Base-by-base conservation (phyloP, 371 early-diverging fungal species). In the Ordospora colligata region DNA sequence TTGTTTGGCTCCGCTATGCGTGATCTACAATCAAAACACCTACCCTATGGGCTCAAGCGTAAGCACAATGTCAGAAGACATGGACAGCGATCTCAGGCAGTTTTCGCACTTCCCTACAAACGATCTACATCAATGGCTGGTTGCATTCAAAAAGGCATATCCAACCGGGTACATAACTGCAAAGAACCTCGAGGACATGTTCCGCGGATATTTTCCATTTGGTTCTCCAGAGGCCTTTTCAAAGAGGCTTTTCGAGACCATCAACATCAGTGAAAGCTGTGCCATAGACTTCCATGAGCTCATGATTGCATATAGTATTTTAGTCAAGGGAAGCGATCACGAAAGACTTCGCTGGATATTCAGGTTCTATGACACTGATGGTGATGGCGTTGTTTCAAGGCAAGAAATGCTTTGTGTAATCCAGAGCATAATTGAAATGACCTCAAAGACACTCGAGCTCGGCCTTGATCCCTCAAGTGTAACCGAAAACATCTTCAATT, bases 341-440 rank as follows among this genome's bases (percentile, higher is more conserved):
- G 83, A 83, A 46, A 83, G 78, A 49, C 21, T 80, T 6, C 46
- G 79, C 46, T 83, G 83, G 83, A 75, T 83, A 7, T 83, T 78
- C 62, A 70, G 83, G 58, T 80, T 83, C 43, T 83, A 83, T 75
- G 83, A 83, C 64, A 65, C 32, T 22, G 81, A 83, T 62, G 73
- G 67, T 21, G 81, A 83, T 45, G 83, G 83, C 0, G 51, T 80
- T 3, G 71, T 83, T 14, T 63, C 69, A 6, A 77, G 75, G 37
- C 42, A 72, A 14, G 81, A 83, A 22, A 75, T 80, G 52, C 49
- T 47, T 1, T 54, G 27, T 21, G 74, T 69, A 12, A 65, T 70
- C 43, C 50, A 82, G 43, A 27, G 27, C 27, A 25, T 82, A 9
- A 12, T 47, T 44, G 82, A 77, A 25, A 78, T 82, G 82, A 54